Base-by-base conservation (phyloP, 345 rosid species). In the Citrus medica region DNA sequence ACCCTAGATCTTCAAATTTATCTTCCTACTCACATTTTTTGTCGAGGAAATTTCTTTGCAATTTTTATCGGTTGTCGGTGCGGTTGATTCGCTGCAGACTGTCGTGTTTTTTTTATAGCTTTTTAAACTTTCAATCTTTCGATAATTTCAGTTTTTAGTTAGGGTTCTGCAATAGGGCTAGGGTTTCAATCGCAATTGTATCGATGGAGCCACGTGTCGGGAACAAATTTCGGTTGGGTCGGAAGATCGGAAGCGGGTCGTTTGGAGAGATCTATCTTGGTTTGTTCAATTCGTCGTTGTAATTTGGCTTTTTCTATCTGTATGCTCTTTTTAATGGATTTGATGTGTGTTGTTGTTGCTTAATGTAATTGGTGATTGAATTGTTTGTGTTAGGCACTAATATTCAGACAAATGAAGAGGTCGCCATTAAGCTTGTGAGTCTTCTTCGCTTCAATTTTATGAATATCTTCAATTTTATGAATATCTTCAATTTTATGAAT, bases 211-310 rank as follows among this genome's bases (percentile, higher is more conserved):
- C 90, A 37, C 97, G 92, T 64, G 94, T 95, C 25, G 99, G 95
- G 60, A 95, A 92, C 82, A 95, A 90, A 87, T 95, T 88, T 79
- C 92, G 95, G 7, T 92, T 95, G 4, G 98, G 98, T 53, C 87
- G 97, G 65, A 95, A 93, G 91, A 95, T 95, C 86, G 99, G 99
- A 30, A 91, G 98, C 80, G 99, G 99, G 48, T 95, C 99, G 0
- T 95, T 95, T 79, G 99, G 99, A 35, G 98, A 95, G 93, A 93
- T 95, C 91, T 90, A 91, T 87, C 97, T 91, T 28, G 99, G 99
- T 94, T 80, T 42, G 93, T 83, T 22, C 19, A 71, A 67, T 80
- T 25, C 24, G 40, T 76, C 16, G 5, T 55, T 77, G 19, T 59
- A 21, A 40, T 82, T 61, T 9, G 4, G 67, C 21, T 10, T 12